Conservation (phyloP, 148 eudicot genomes). For the Bassia scoparia region DNA sequence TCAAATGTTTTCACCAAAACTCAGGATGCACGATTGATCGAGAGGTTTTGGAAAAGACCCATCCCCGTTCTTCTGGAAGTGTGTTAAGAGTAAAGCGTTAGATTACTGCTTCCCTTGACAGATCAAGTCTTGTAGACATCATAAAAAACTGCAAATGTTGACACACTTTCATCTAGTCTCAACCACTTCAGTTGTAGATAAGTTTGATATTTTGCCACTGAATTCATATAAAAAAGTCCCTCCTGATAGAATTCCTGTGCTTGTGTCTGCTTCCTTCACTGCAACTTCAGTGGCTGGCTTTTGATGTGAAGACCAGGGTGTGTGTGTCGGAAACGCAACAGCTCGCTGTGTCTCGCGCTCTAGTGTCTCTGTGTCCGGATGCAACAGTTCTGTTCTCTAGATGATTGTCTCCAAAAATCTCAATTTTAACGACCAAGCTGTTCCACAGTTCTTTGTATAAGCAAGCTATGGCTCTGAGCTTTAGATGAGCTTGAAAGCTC, state of each 20-base stretch:
- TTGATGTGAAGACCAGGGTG: constrained; percentile 60
- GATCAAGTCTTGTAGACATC: constrained; percentile 97
- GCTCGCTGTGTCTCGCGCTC: no score
- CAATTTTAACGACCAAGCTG: constrained; percentile 81
- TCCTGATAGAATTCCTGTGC: constrained; percentile 78
- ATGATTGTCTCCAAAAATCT: constrained; percentile 74
- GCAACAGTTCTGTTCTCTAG: no score
- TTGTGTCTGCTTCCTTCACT: constrained; percentile 90
- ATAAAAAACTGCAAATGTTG: constrained; percentile 90
- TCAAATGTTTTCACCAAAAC: constrained; percentile 91
- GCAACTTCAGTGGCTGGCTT: constrained; percentile 69
- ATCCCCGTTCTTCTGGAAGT: constrained; percentile 76
- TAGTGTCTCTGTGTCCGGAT: constrained; percentile 92
- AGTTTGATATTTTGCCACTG: constrained; percentile 63
- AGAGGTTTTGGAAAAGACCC: constrained; percentile 96
- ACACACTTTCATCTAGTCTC: constrained; percentile 89
- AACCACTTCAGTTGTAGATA: constrained; percentile 74
- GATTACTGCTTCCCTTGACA: constrained; percentile 89
- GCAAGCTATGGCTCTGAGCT: constrained; percentile 92
- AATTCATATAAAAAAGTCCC: constrained; percentile 84
- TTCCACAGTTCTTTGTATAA: constrained; percentile 74
- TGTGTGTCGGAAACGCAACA: constrained; percentile 52
- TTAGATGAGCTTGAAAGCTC: constrained; percentile 86
- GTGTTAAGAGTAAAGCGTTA: constrained; percentile 82
- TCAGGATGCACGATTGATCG: constrained; percentile 87